Evolutionary conservation across 495 filamentous ascomycete genomes (phyloP), one percentile per base, ranked within the genome.

Genomic region (Penicillium silybi): DNA sequence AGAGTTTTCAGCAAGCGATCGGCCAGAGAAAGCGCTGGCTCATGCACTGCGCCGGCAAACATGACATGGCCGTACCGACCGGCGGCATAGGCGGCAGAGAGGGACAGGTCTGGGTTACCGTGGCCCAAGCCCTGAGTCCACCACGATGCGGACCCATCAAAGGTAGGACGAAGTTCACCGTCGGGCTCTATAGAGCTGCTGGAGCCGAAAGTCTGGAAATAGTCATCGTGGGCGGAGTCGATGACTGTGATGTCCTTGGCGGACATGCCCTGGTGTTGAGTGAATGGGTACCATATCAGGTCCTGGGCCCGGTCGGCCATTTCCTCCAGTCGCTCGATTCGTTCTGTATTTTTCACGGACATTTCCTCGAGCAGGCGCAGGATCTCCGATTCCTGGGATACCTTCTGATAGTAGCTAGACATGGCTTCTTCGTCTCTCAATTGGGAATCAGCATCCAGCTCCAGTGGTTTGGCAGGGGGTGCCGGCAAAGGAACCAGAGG

Each of bases 11-110:
- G 61, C 3, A 92, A 69, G 0, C 63, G 64, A 54, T 83, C 76
- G 0, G 87, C 85, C 8, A 92, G 75, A 17, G 69, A 64, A 1
- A 90, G 64, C 0, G 86, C 88, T 0, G 88, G 88, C 53, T 87
- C 78, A 49, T 92, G 86, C 16, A 89, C 75, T 2, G 84, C 80
- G 1, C 80, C 81, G 0, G 87, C 84, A 57, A 92, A 90, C 85
- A 90, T 92, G 20, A 92, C 86, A 65, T 92, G 88, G 2, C 88
- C 88, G 58, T 92, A 92, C 20, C 87, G 78, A n/a, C 88, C 87
- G 3, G 88, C 85, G 1, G 88, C 88, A 62, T 90, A 86, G 2
- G 88, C 86, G 4, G 86, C 86, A 0, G 85, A 80, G 6, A 90
- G 75, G 7, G 85, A 73, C 5, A 92, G 73, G 0, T 71, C 64